These are phyloP conservation scores for Globisporangium sylvaticum DNA, from an alignment of 352 stramenopile species.

Conservation along the genomic window DNA sequence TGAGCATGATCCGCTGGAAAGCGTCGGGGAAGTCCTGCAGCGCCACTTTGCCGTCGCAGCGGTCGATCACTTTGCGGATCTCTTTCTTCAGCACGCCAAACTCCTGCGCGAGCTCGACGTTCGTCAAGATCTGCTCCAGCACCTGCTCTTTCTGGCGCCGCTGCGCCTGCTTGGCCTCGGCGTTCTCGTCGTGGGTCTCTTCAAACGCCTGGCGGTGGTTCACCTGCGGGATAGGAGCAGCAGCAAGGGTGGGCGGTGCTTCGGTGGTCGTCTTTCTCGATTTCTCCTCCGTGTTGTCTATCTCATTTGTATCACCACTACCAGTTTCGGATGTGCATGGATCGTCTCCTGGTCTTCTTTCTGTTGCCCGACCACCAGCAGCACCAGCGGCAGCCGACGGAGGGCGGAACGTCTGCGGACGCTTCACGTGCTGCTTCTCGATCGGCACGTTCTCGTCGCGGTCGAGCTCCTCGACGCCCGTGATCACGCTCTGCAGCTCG, in stretches of 20 bases:
- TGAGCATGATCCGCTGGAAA: conserved; percentile 71
- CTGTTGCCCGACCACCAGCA: neutral
- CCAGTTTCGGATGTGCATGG: neutral
- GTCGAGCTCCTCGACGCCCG: conserved; percentile 65
- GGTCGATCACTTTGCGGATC: conserved; percentile 67
- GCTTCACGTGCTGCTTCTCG: conserved; percentile 55
- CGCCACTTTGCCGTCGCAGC: conserved; percentile 42
- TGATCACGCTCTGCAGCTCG: conserved; percentile 47
- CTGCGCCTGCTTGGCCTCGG: conserved; percentile 12
- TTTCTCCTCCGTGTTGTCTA: neutral
- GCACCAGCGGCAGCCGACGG: conserved; percentile 23
- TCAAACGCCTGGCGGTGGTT: conserved; percentile 45
- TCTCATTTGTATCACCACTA: conserved; percentile 15
- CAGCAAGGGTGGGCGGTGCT: conserved; percentile 2
- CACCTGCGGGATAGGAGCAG: neutral
- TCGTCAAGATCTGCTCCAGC: conserved; percentile 36
- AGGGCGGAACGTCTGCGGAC: conserved; percentile 30
- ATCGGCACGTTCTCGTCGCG: conserved; percentile 49
- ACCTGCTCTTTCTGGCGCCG: conserved; percentile 49
- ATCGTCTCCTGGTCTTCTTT: neutral
- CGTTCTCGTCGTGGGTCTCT: conserved; percentile 22
- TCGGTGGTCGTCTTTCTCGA: conserved; percentile 9
- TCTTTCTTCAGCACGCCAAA: conserved; percentile 69
- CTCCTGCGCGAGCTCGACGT: conserved; percentile 40
- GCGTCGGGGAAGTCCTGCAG: conserved; percentile 41